Base-by-base conservation (phyloP, 345 rosid species). In the Boechera stricta region DNA sequence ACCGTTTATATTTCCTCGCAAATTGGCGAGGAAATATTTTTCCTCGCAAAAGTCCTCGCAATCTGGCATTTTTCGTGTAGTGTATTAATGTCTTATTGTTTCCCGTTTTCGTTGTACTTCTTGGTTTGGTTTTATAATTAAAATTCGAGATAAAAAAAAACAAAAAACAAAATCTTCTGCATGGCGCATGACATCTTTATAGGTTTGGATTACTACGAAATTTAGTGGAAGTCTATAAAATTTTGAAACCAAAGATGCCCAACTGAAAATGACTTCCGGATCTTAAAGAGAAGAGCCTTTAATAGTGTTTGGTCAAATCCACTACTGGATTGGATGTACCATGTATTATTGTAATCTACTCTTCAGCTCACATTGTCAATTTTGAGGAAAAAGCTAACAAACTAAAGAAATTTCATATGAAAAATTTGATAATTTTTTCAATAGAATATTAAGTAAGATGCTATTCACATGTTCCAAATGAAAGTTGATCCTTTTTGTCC, bases 221-320 rank as follows among this genome's bases (percentile, higher is more conserved):
- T 51, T 51, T 52, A 31, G 29, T 52, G 13, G 56, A 52, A 52
- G 56, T 10, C 56, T 52, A 18, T 10, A 52, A 52, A 24, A 9
- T 1, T 52, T 21, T 10, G 5, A 47, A n/a, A 47, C n/a, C 15
- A 47, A 47, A 47, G 21, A n/a, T 47, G 7, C 52, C n/a, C 24
- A 47, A 6, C 52, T 47, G 52, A 47, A 47, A n/a, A 47, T 4
- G 16, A 6, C 16, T n/a, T 47, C 24, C 6, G 13, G 56, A 52
- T 5, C 56, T 24, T 52, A 9, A 52, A 52, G 29, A 52, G 56
- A 52, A 52, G 31, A 24, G 31, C 31, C 13, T 24, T 49, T 24
- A 24, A 5, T 29, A 55, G n/a, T 29, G 16, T 55, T 55, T 57
- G 62, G 62, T 57, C 62, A 32, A 57, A 57, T 57, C 21, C 18